phyloP scores from a whole-genome alignment of 257 asterid genomes.

The Henckelia pumila region DNA sequence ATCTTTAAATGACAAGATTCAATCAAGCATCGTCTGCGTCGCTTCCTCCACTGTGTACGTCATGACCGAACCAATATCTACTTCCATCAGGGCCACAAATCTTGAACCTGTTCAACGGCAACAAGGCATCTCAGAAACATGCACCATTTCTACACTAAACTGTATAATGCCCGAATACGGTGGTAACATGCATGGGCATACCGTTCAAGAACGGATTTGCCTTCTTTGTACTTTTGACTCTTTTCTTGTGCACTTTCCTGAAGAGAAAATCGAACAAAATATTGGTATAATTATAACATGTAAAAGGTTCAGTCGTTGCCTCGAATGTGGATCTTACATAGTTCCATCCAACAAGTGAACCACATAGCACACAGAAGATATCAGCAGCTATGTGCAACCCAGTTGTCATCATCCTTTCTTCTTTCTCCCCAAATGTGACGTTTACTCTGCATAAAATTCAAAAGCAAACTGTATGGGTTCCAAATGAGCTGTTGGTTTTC shows the following conservation, averaged over 20 bases:
- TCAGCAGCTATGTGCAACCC: constrained; percentile 68
- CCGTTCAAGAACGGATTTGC: constrained; percentile 94
- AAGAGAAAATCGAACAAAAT: constrained; percentile 2
- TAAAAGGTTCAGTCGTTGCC: not conserved
- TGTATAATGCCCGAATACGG: constrained; percentile 7
- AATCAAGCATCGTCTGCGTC: constrained; percentile 54
- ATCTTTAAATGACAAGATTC: constrained; percentile 1
- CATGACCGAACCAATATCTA: constrained; percentile 57
- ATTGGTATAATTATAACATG: not conserved
- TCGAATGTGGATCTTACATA: constrained; percentile 44
- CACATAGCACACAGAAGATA: constrained; percentile 66
- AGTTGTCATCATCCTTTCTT: constrained; percentile 73
- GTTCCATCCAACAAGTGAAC: constrained; percentile 79
- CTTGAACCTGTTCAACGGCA: constrained; percentile 52
- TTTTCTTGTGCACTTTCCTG: constrained; percentile 87
- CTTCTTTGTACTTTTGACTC: constrained; percentile 93
- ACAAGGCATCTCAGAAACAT: constrained; percentile 16
- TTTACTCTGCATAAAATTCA: constrained; percentile 45
- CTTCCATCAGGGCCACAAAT: constrained; percentile 76
- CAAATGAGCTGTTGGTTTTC: not conserved
- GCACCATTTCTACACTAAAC: not conserved
- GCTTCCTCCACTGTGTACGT: constrained; percentile 56
- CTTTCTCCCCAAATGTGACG: constrained; percentile 59
- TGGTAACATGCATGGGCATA: constrained; percentile 37
- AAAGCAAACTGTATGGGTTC: not conserved